Evolutionary conservation across 2,329 filamentous ascomycete species (phyloP).

Genomic region (Arthrinium puccinioides): DNA sequence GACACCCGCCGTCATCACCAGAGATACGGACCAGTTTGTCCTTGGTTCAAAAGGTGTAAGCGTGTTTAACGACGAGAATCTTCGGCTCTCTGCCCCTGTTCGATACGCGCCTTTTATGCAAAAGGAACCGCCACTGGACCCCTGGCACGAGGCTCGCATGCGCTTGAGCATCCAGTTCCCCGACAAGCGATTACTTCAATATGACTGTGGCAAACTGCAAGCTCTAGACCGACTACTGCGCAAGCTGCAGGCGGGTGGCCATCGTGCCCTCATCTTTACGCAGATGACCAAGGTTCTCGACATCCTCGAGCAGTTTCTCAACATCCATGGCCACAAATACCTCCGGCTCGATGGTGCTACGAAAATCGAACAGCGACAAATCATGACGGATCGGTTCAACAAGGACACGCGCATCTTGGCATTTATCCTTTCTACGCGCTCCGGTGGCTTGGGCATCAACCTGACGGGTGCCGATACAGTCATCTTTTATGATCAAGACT

Average conservation of each 20-base stretch:
- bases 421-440: constrained; percentile 92
- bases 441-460: constrained; percentile 92
- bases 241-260: constrained; percentile 79
- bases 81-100: constrained; percentile 49
- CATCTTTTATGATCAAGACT: constrained; percentile 98
- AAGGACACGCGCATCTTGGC: constrained; percentile 85
- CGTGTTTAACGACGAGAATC: constrained; percentile 46
- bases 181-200: constrained; percentile 91
- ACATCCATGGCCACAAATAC: constrained; percentile 96
- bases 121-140: constrained; percentile 56
- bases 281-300: constrained; percentile 99
- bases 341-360: constrained; percentile 93
- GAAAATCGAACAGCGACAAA: constrained; percentile 90
- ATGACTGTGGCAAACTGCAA: constrained; percentile 95
- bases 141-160: constrained; percentile 91
- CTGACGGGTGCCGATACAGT: constrained; percentile 94
- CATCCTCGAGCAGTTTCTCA: constrained; percentile 94
- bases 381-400: constrained; percentile 95
- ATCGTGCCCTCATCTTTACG: constrained; percentile 94
- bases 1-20: constrained; percentile 79
- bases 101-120: constrained; percentile 50
- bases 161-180: constrained; percentile 93
- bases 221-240: constrained; percentile 80
- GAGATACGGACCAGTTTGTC: constrained; percentile 63
- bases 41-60: constrained; percentile 54